These are phyloP conservation scores for Kwoniella newhampshirensis DNA, from an alignment of 768 basidiomycete genomes.

Conservation along the genomic window DNA sequence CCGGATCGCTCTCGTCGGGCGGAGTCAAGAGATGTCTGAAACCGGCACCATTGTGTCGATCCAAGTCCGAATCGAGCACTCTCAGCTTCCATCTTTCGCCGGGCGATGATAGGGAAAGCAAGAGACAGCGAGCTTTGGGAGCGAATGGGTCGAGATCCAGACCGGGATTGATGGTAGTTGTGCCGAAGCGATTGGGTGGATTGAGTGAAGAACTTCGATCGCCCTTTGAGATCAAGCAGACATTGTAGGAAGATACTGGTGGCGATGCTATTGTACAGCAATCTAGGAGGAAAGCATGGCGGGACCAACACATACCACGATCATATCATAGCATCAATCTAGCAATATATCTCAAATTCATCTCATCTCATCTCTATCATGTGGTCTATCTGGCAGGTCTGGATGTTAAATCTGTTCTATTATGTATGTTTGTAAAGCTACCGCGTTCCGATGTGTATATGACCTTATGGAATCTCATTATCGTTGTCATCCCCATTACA, in stretches of 20 bases:
- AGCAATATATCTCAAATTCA: background rate
- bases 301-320: background rate
- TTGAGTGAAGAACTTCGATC: slow-evolving; percentile 15
- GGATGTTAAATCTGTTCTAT: background rate
- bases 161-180: slow-evolving; percentile 18
- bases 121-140: slow-evolving; percentile 13
- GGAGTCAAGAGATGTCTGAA: slow-evolving; percentile 16
- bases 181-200: slow-evolving; percentile 13
- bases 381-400: background rate
- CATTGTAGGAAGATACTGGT: no score
- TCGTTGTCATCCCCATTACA: no score
- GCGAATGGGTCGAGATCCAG: slow-evolving; percentile 6
- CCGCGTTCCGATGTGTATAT: background rate
- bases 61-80: slow-evolving; percentile 15
- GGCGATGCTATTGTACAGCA: no score
- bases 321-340: background rate
- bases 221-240: slow-evolving; percentile 23
- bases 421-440: background rate
- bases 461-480: no score
- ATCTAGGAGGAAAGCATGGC: no score
- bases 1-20: background rate
- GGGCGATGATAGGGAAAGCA: slow-evolving; percentile 21
- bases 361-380: background rate
- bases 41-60: slow-evolving; percentile 14
- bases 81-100: background rate